Conservation (phyloP, 108 stramenopile genomes). For the Mediolabrus comicus region DNA sequence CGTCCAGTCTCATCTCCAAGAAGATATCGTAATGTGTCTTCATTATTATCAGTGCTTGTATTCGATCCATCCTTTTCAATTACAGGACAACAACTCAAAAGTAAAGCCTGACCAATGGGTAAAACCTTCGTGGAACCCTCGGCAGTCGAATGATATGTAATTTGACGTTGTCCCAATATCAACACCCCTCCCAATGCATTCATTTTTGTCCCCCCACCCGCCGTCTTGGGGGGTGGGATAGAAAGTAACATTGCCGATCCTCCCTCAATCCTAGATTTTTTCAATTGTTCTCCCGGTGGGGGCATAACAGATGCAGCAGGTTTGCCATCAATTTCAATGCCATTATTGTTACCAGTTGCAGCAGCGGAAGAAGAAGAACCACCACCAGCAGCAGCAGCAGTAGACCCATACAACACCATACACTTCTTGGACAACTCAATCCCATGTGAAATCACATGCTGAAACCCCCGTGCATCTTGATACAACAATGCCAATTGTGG, state of each 20-base stretch:
- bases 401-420: conserved; percentile 34
- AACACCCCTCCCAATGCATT: conserved; percentile 63
- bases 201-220: conserved; percentile 24
- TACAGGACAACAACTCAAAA: conserved; percentile 46
- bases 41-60: conserved; percentile 24
- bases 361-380: background rate
- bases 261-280: conserved; percentile 68
- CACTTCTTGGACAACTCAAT: conserved; percentile 50
- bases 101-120: conserved; percentile 47
- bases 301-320: conserved; percentile 22
- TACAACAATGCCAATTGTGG: conserved; percentile 77
- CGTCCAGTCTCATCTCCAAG: conserved; percentile 88
- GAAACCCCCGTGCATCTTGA: conserved; percentile 69
- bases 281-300: conserved; percentile 19
- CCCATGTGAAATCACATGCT: conserved; percentile 70
- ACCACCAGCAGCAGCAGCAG: background rate
- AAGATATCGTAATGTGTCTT: conserved; percentile 66
- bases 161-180: conserved; percentile 76
- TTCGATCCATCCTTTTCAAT: conserved; percentile 26
- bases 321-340: background rate
- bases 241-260: conserved; percentile 64
- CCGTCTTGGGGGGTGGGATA: conserved; percentile 54
- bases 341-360: conserved; percentile 23
- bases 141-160: conserved; percentile 62
- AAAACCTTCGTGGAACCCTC: conserved; percentile 53